Evolutionary conservation across 2,329 filamentous ascomycete genomes (phyloP), one percentile per base, ranked within the genome.

Genomic region (Simplicillium aogashimaense): DNA sequence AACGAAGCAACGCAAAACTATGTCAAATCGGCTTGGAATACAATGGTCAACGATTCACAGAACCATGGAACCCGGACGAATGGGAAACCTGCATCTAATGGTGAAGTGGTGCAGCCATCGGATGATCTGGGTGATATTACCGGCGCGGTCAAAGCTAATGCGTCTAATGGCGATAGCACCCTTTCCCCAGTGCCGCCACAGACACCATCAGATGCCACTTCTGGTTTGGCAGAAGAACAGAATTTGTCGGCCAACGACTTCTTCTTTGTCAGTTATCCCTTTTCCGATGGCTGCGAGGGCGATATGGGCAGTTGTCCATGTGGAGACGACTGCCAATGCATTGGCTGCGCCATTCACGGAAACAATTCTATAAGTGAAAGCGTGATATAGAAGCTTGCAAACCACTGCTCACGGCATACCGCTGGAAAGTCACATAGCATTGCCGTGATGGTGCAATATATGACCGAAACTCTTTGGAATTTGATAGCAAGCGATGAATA

Each of bases 1-100:
- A 84, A 84, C 48, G 67, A 75, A 7, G 74, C 78, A 16, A 83
- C 74, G 38, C 70, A 66, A 45, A 66, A 63, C 37, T 68, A 67
- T 43, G 65, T 79, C 3, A 63, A 69, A 38, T 71, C 69, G 7
- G 69, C 69, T 1, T 67, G 59, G 56, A 57, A 60, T 36, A 60
- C 50, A 39, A 66, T 66, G 61, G 49, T 51, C 45, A 60, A 63
- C 20, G 61, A 65, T 30, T 34, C 53, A 3, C 37, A 40, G 7
- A 38, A 5, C 12, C 20, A 38, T 14, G 3, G 10, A 10, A 15
- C 32, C 11, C 18, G 34, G 5, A 38, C 49, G 42, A 29, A 51
- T 43, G 32, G 37, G 40, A 28, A 25, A 16, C n/a, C 11, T 30
- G 28, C 39, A 38, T 38, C 47, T 50, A 14, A 41, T 33, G 13